These are phyloP conservation scores for Yamadazyma akitaensis DNA, from an alignment of 805 yeast species.

Conservation along the genomic window DNA sequence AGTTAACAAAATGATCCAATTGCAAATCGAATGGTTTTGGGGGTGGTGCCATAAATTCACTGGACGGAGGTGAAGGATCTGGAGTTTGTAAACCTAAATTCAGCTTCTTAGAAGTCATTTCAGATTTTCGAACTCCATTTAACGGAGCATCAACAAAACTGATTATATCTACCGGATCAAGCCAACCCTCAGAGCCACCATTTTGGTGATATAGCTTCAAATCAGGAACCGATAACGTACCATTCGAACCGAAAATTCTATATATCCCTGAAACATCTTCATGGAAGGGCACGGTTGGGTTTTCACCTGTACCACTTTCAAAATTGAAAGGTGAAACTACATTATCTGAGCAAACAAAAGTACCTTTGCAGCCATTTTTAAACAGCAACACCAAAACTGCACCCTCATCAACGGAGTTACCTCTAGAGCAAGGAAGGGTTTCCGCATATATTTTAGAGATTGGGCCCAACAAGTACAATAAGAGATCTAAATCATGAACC, in stretches of 20 bases:
- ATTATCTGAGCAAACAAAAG: constrained; percentile 37
- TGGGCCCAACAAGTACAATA: constrained; percentile 38
- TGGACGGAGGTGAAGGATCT: constrained; percentile 11
- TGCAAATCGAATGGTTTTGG: constrained; percentile 36
- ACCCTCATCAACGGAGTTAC: constrained; percentile 37
- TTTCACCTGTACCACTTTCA: constrained; percentile 39
- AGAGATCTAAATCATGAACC: constrained; percentile 37
- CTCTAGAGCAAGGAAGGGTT: constrained; percentile 27
- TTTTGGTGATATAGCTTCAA: constrained; percentile 30
- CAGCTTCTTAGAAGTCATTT: background rate
- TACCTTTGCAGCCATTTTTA: constrained; percentile 31
- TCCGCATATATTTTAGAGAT: constrained; percentile 37
- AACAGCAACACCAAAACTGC: constrained; percentile 32
- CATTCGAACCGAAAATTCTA: constrained; percentile 36
- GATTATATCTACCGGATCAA: constrained; percentile 16
- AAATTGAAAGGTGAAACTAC: constrained; percentile 37
- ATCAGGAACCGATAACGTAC: constrained; percentile 38
- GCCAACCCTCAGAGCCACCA: constrained; percentile 18
- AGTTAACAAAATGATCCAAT: constrained; percentile 34
- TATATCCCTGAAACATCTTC: constrained; percentile 30
- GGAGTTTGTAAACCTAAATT: constrained; percentile 8
- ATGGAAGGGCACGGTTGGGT: constrained; percentile 33
- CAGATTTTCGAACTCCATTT: background rate
- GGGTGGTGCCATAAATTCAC: constrained; percentile 12
- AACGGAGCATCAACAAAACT: constrained; percentile 1